Conservation (phyloP, 164 flowering plant species). For the Stephania japonica region DNA sequence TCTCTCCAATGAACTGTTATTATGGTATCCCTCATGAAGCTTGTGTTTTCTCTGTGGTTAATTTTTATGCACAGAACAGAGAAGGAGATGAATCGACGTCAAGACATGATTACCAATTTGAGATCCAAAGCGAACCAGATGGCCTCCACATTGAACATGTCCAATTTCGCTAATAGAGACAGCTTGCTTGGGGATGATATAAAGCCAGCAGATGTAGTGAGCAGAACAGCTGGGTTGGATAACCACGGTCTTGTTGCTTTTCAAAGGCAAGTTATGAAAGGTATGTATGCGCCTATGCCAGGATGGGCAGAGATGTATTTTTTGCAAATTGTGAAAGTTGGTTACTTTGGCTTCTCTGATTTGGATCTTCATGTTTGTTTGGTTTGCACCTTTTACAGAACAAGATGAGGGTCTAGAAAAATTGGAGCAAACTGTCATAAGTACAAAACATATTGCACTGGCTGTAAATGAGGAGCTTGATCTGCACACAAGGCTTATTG, state of each 20-base stretch:
- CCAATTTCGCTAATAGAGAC: constrained; percentile 73
- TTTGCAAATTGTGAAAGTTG: neutral
- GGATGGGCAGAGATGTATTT: neutral
- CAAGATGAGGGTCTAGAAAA: constrained; percentile 93
- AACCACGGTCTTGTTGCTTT: constrained; percentile 76
- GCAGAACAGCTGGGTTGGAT: constrained; percentile 61
- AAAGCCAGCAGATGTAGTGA: constrained; percentile 50
- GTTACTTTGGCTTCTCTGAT: constrained; percentile 2
- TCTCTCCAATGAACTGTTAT: neutral
- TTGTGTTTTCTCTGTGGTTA: neutral
- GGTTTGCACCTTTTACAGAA: constrained; percentile 34
- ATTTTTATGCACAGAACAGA: constrained; percentile 46
- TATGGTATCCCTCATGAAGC: neutral
- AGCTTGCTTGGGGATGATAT: constrained; percentile 77
- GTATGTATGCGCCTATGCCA: constrained; percentile 24
- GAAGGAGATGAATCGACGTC: constrained; percentile 85
- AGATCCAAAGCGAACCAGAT: constrained; percentile 71
- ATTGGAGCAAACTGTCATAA: constrained; percentile 66
- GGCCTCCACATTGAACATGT: constrained; percentile 80
- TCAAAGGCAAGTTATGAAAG: constrained; percentile 83
- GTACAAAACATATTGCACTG: constrained; percentile 86
- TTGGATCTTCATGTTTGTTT: neutral
- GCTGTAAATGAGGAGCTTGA: constrained; percentile 85
- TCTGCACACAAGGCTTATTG: constrained; percentile 76
- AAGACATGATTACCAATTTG: constrained; percentile 73